Evolutionary conservation across 2,329 filamentous ascomycete genomes (phyloP), one percentile per base, ranked within the genome.

Genomic region (Monosporascus ibericus): DNA sequence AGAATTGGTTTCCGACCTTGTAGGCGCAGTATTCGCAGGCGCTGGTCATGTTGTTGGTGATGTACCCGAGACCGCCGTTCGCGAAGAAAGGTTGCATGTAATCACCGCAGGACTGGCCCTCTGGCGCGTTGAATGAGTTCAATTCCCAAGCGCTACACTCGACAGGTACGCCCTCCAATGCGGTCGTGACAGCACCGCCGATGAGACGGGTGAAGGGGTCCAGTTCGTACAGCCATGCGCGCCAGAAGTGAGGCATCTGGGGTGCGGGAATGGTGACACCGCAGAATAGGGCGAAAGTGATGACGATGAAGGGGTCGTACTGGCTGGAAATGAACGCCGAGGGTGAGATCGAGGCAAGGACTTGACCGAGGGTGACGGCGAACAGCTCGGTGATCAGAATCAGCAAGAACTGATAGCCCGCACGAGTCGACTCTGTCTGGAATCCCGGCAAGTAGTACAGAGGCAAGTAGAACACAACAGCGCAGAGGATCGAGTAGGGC

Each of bases 371-470:
- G 0, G 88, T 90, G 39, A 95, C 86, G 8, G 87, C 84, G 72
- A 96, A 95, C 48, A 95, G 68, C 67, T 95, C 90, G 0, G 88
- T 92, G 61, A 92, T 79, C 50, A 95, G 77, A 4, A 95, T 72
- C 72, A 95, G 90, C 65, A 95, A 75, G 78, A 95, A 95, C 66
- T 92, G 88, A 70, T 92, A 94, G 0, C 90, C 91, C 0, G 90
- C 88, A 5, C 88, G 81, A 2, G 75, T 78, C 0, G 82, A 70
- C 0, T 78, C 78, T 3, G 68, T 63, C 60, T 86, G 81, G 66
- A 95, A 82, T 0, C 88, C 88, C 0, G 90, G 88, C 66, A 94
- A 87, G 70, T 86, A 95, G 77, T 95, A 95, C 3, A 95, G 70
- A 0, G 87, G 89, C 1, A 95, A 64, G 76, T 88, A 96, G 77